Evolutionary conservation across 2,329 filamentous ascomycete genomes (phyloP), one percentile per base, ranked within the genome.

Genomic region (Colletotrichum graminicola): DNA sequence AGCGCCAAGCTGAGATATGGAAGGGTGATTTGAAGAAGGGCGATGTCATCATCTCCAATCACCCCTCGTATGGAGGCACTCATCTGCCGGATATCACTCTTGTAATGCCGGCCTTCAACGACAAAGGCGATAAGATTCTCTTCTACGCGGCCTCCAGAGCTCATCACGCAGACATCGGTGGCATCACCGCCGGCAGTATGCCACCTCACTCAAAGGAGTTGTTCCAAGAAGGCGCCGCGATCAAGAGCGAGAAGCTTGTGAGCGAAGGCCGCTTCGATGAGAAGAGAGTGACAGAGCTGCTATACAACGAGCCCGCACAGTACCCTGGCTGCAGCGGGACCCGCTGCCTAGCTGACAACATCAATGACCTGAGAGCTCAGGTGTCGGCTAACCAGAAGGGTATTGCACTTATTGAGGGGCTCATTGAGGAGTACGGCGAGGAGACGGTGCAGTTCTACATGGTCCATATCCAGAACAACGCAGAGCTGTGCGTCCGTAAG

Each of bases 341-440:
- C 1, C 85, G 93, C 54, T 94, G 92, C 79, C 84, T 96, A 1
- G 91, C 89, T 16, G 93, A 96, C 78, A 95, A 95, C 76, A 85
- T 96, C 73, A 95, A 94, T 57, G 93, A 96, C 77, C 82, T 96
- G 29, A 94, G 94, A 78, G 93, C 93, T 0, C 93, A 95, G 77
- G 91, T 95, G 5, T 93, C 93, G 0, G 93, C 93, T 1, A 96
- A 96, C 76, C 92, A 94, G 76, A 95, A 95, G 75, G 93, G 93
- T 1, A 95, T 96, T 74, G 92, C 90, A n/a, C 84, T 96, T 29
- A 95, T 96, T 73, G 89, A 89, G 66, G 86, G 88, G 0, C 82
- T 96, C 2, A 94, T 96, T 74, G 87, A 88, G 23, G 93, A 96
- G 76, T 95, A 95, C 75, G 91, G 92, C 16, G 90, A 94, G 72